phyloP scores from a whole-genome alignment of 306 rosid species.

The Arachis stenosperma region DNA sequence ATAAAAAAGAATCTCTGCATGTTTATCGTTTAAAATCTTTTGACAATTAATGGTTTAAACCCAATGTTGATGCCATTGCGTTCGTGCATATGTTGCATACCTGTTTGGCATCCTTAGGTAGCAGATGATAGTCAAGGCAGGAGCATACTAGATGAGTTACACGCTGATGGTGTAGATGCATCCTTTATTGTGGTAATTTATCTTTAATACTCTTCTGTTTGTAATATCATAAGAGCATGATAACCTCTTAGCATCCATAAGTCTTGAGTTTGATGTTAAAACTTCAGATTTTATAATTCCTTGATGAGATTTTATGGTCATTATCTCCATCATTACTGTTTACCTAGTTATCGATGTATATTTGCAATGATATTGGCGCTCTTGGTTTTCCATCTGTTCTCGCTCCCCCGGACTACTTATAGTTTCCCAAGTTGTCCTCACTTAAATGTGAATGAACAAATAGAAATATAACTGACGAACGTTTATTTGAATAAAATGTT shows the following conservation, averaged over 20 bases:
- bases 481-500: neutral
- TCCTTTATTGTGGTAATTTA: constrained; percentile 69
- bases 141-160: constrained; percentile 73
- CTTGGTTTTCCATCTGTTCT: constrained; percentile 29
- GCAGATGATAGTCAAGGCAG: constrained; percentile 88
- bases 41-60: constrained; percentile 5
- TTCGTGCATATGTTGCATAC: constrained; percentile 17
- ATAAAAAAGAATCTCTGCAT: neutral
- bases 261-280: constrained; percentile 17
- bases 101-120: constrained; percentile 50
- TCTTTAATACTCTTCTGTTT: constrained; percentile 1
- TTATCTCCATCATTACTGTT: constrained; percentile 13
- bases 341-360: neutral
- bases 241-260: neutral
- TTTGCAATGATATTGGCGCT: constrained; percentile 20
- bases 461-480: neutral
- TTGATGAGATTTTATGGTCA: neutral
- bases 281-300: constrained; percentile 14
- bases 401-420: constrained; percentile 24
- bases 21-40: constrained; percentile 1
- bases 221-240: constrained; percentile 23
- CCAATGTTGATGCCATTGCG: constrained; percentile 27
- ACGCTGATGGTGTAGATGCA: constrained; percentile 80
- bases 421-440: neutral
- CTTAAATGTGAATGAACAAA: constrained; percentile 3